A percentile compares a stretch with the other conserved stretches of the same genome.
Evolutionary conservation across 176 grass and related monocot species (phyloP).

Genomic region (Musa itinerans): DNA sequence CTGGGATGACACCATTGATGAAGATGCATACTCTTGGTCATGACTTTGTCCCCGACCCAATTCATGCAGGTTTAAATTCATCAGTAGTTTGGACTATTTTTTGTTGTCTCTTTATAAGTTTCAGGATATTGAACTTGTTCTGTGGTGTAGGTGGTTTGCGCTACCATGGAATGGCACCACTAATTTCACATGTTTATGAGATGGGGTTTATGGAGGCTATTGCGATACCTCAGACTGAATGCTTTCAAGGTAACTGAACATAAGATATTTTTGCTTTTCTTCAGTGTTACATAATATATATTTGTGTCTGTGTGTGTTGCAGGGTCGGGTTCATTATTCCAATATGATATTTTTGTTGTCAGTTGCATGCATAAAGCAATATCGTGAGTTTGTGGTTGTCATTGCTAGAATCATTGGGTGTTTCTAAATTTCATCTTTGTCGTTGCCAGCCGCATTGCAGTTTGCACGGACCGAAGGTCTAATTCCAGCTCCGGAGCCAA

Average conservation of each 20-base stretch:
- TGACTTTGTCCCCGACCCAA: slow-evolving; percentile 76
- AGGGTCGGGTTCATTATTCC: too few relatives aligned
- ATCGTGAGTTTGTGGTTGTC: not conserved
- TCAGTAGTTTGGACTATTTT: not conserved
- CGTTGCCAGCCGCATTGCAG: slow-evolving; percentile 58
- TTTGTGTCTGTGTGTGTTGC: too few relatives aligned
- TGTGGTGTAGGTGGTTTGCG: slow-evolving; percentile 56
- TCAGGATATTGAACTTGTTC: not conserved
- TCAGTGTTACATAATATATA: not conserved
- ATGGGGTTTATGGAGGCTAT: slow-evolving; percentile 72
- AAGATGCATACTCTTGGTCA: slow-evolving; percentile 99
- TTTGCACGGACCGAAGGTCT: slow-evolving; percentile 90
- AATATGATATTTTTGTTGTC: too few relatives aligned
- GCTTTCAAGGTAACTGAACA: slow-evolving; percentile 55
- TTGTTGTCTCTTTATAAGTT: not conserved
- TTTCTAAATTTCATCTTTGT: not conserved
- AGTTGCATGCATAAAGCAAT: too few relatives aligned
- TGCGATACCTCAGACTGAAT: slow-evolving; percentile 77
- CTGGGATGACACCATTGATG: slow-evolving; percentile 79
- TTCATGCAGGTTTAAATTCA: slow-evolving; percentile 53
- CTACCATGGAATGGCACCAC: slow-evolving; percentile 93
- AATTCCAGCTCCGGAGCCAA: slow-evolving; percentile 90
- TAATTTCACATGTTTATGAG: slow-evolving; percentile 88
- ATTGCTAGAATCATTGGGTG: not conserved
- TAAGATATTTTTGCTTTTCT: not conserved